A percentile compares a stretch with the other conserved stretches of the same genome.
These are phyloP conservation scores for Chaetomium tenue DNA, from an alignment of 495 filamentous ascomycete species.

Conservation along the genomic window DNA sequence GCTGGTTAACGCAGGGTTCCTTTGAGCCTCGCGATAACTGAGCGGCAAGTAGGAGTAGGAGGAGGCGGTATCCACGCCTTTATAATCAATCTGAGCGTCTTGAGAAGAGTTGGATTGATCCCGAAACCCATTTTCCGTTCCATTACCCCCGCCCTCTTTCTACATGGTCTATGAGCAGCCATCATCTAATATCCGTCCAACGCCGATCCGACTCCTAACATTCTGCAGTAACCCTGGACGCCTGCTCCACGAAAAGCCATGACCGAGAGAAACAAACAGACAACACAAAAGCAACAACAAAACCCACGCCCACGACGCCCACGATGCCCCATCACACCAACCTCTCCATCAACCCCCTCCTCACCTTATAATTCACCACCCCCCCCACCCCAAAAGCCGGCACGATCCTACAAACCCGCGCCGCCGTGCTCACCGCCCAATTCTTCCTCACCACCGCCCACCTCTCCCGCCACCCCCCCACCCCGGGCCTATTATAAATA, in stretches of 20 bases:
- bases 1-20: constrained; percentile 38
- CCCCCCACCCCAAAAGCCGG: constrained; percentile 93
- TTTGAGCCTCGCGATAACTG: constrained; percentile 32
- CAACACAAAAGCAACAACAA: background rate
- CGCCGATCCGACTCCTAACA: constrained; percentile 5
- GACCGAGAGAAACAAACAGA: background rate
- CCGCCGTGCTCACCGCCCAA: constrained; percentile 72
- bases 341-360: constrained; percentile 52
- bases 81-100: constrained; percentile 9
- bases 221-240: background rate
- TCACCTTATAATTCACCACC: constrained; percentile 76
- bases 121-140: background rate
- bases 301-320: background rate
- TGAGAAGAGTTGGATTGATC: constrained; percentile 30
- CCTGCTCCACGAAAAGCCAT: constrained; percentile 1
- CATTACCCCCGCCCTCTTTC: constrained; percentile 3
- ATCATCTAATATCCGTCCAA: constrained; percentile 15
- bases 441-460: constrained; percentile 65
- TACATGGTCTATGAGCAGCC: constrained; percentile 9
- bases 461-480: constrained; percentile 54
- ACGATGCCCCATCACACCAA: constrained; percentile 29
- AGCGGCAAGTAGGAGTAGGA: background rate
- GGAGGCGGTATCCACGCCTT: background rate
- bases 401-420: constrained; percentile 85
- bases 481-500: constrained; percentile 71